phyloP scores from a whole-genome alignment of 768 basidiomycete species.

The Boletus edulis region DNA sequence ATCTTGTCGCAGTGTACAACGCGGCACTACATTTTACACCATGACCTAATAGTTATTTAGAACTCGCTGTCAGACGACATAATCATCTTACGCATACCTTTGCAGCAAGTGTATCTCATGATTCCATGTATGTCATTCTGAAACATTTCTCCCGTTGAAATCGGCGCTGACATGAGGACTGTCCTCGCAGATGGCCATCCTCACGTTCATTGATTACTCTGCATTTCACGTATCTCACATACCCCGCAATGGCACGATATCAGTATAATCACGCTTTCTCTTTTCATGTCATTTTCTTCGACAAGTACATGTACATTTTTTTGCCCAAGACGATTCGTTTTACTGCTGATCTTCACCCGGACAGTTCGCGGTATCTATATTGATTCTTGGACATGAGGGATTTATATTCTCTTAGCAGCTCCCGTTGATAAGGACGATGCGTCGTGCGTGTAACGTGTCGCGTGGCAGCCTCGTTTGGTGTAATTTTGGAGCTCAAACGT shows the following conservation, averaged over 20 bases:
- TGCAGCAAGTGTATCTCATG: constrained; percentile 30
- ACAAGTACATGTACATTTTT: constrained; percentile 10
- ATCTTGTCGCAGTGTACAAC: constrained; percentile 24
- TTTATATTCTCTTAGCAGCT: background rate
- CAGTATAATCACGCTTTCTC: constrained; percentile 22
- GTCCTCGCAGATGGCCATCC: constrained; percentile 22
- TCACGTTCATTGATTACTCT: constrained; percentile 22
- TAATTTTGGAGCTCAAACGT: background rate
- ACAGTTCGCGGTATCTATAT: constrained; percentile 6
- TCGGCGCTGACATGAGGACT: background rate
- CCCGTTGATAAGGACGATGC: background rate
- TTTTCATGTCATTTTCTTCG: constrained; percentile 24
- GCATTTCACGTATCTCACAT: constrained; percentile 26
- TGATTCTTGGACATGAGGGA: constrained; percentile 4
- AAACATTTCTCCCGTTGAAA: background rate
- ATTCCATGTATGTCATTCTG: constrained; percentile 18
- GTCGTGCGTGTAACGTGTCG: background rate
- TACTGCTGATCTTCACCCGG: constrained; percentile 1
- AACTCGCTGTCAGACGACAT: constrained; percentile 23
- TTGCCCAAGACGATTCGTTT: constrained; percentile 6
- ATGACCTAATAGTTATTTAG: constrained; percentile 25
- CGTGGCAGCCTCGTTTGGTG: background rate
- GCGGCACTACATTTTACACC: constrained; percentile 26
- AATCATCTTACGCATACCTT: constrained; percentile 25
- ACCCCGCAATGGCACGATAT: constrained; percentile 28